A percentile compares a stretch with the other conserved stretches of the same genome.
Conservation (phyloP, 1,284 basidiomycete genomes). For the Apiotrichum laibachii region DNA sequence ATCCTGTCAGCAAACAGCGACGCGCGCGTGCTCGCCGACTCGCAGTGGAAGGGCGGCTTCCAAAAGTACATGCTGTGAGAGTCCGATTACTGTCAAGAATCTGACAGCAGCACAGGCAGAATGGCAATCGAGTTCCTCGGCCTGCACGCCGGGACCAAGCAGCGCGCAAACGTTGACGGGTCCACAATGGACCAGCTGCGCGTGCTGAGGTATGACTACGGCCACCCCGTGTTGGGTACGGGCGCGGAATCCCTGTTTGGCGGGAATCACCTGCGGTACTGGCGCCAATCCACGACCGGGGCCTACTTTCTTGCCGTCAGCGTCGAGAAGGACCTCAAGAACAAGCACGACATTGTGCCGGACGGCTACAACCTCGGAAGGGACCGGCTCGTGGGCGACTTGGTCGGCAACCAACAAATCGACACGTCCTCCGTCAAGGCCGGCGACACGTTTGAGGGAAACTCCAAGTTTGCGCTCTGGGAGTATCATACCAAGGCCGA, state of each 20-base stretch:
- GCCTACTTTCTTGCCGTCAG: slow-evolving; percentile 82
- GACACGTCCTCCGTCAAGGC: slow-evolving; percentile 57
- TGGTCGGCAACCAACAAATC: slow-evolving; percentile 54
- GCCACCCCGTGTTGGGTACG: slow-evolving; percentile 69
- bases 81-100: no score
- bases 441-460: slow-evolving; percentile 19
- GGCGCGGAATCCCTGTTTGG: slow-evolving; percentile 82
- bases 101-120: slow-evolving; percentile 28
- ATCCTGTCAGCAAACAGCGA: slow-evolving; percentile 83
- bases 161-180: slow-evolving; percentile 81
- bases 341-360: slow-evolving; percentile 60
- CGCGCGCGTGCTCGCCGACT: slow-evolving; percentile 64
- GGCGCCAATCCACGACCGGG: slow-evolving; percentile 67
- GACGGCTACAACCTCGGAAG: slow-evolving; percentile 64
- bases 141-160: slow-evolving; percentile 67
- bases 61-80: slow-evolving; percentile 71
- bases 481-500: slow-evolving; percentile 67
- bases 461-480: slow-evolving; percentile 52
- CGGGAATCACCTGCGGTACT: slow-evolving; percentile 88
- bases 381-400: slow-evolving; percentile 76
- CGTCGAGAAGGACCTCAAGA: slow-evolving; percentile 65
- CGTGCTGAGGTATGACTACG: slow-evolving; percentile 76
- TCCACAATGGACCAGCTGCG: slow-evolving; percentile 73
- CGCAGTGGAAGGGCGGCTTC: slow-evolving; percentile 66
- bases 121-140: slow-evolving; percentile 71